phyloP scores from a whole-genome alignment of 345 rosid species.

The Capsella bursapastoris region DNA sequence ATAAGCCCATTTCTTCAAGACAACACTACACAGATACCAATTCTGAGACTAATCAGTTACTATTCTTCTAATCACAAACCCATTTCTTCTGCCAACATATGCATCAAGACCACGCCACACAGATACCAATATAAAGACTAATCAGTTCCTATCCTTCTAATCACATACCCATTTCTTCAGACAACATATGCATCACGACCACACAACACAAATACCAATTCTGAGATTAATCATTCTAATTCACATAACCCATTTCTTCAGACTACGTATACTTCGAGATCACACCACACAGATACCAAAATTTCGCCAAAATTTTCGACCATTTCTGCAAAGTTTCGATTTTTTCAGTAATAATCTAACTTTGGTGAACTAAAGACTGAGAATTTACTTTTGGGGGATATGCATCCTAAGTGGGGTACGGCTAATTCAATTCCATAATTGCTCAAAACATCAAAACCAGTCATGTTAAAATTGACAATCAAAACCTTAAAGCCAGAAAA shows the following conservation, averaged over 20 bases:
- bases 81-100: background rate
- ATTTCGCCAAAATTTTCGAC: background rate
- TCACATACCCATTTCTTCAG: background rate
- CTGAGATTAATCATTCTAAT: slow-evolving; percentile 18
- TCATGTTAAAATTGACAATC: background rate
- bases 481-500: slow-evolving; percentile 33
- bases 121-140: slow-evolving; percentile 2
- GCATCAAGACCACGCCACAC: background rate
- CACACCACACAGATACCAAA: background rate
- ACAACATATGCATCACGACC: background rate
- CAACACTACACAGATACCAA: background rate
- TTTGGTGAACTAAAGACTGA: background rate
- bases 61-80: background rate
- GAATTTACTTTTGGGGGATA: background rate
- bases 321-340: slow-evolving; percentile 4
- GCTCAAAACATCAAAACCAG: background rate
- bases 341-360: slow-evolving; percentile 2
- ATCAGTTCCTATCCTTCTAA: background rate
- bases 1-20: background rate
- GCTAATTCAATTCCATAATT: background rate
- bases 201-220: background rate
- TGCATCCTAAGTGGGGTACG: slow-evolving; percentile 15
- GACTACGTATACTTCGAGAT: background rate
- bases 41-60: slow-evolving; percentile 26
- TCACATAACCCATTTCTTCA: background rate